Conservation (phyloP, 2,329 filamentous ascomycete genomes). For the Apiospora kogelbergensis region DNA sequence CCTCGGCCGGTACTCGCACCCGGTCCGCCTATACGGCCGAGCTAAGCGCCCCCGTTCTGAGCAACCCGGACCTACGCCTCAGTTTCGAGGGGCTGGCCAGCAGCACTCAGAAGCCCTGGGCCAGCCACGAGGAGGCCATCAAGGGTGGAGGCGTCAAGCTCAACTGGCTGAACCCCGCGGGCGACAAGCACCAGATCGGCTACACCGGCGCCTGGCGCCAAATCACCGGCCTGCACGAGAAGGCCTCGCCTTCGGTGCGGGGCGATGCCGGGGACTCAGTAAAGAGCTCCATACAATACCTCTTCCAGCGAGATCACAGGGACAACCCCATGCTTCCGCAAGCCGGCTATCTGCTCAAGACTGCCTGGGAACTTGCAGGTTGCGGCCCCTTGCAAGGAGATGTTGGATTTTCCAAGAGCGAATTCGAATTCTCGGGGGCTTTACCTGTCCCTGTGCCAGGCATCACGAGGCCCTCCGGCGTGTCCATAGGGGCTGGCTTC, state of each 20-base stretch:
- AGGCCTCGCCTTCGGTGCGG: conserved; percentile 79
- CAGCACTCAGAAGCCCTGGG: conserved; percentile 86
- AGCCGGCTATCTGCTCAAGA: conserved; percentile 77
- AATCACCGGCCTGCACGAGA: conserved; percentile 72
- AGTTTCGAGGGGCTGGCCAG: conserved; percentile 81
- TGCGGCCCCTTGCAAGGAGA: conserved; percentile 82
- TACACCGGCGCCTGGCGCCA: conserved; percentile 88
- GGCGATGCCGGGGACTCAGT: conserved; percentile 86
- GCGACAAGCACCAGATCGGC: conserved; percentile 73
- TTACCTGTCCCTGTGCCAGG: conserved; percentile 72
- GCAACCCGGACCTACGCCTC: conserved; percentile 78
- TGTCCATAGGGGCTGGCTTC: conserved; percentile 81
- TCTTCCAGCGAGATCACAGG: conserved; percentile 75
- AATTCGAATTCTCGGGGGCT: conserved; percentile 77
- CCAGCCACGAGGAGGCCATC: conserved; percentile 87
- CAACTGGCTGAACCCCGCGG: conserved; percentile 66
- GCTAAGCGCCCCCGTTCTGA: conserved; percentile 78
- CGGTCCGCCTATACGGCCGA: conserved; percentile 87
- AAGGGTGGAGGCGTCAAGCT: conserved; percentile 77
- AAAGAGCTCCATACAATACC: conserved; percentile 84
- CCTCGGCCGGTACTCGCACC: conserved; percentile 85
- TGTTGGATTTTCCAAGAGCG: conserved; percentile 91
- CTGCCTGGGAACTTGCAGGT: conserved; percentile 81
- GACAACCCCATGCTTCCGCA: conserved; percentile 85
- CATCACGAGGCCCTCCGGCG: conserved; percentile 66